A percentile compares a stretch with the other conserved stretches of the same genome.
Evolutionary conservation across 2,329 filamentous ascomycete species (phyloP).

Genomic region (Fusarium pseudograminearum): DNA sequence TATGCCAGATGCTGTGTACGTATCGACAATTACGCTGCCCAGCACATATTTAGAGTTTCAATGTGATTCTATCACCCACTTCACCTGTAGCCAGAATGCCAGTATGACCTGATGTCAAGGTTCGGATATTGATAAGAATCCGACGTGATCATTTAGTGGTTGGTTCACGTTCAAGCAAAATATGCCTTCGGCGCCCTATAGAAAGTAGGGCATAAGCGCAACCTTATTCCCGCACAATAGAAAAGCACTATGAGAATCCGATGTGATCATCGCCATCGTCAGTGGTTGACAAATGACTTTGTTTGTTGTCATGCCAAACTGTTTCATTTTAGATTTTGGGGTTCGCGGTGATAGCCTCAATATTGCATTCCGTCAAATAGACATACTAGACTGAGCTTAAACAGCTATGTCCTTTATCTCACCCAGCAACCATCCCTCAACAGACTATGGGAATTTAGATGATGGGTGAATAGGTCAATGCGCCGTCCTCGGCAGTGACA

Average conservation of each 20-base stretch:
- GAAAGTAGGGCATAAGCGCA: no score
- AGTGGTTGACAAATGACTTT: neutral
- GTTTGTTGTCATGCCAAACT: constrained; percentile 17
- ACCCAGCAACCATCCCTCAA: constrained; percentile 12
- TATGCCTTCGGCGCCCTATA: no score
- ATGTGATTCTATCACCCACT: no score
- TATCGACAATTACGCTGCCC: neutral
- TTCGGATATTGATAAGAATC: neutral
- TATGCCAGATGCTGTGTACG: neutral
- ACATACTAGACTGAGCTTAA: neutral
- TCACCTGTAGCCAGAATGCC: neutral
- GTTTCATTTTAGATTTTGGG: constrained; percentile 18
- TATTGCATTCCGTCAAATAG: constrained; percentile 26
- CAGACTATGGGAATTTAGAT: neutral
- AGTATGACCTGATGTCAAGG: neutral
- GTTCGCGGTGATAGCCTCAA: constrained; percentile 5
- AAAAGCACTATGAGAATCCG: neutral
- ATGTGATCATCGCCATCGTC: neutral
- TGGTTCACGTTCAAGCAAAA: no score
- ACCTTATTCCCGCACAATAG: no score
- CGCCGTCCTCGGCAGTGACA: neutral
- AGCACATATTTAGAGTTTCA: neutral
- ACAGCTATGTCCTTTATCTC: neutral
- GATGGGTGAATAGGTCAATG: constrained; percentile 2
- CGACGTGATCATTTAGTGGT: neutral